Evolutionary conservation across 139 green algal species (phyloP), one percentile per base, ranked within the genome.

Genomic region (Asterochloris sp.): DNA sequence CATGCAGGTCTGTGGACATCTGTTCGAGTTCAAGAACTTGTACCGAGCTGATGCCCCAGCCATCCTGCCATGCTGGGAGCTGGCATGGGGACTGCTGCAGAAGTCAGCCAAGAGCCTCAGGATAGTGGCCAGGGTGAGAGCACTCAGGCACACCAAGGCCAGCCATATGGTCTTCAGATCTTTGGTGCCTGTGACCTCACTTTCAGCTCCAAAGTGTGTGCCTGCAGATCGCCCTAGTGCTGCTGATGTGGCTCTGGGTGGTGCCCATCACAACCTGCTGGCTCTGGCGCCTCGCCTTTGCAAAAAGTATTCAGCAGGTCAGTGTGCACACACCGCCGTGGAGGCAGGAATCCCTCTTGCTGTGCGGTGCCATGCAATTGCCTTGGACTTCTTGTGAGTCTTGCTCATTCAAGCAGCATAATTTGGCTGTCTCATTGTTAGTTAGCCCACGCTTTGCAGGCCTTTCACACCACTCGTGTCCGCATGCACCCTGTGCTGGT

Each of bases 11-110:
- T 94, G 91, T 84, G 91, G 92, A 77, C 83, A 90, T 78, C 64
- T 80, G 28, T 94, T 95, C 71, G 76, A 54, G 47, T 94, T 94
- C 83, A 91, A 89, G 12, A 89, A 91, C 1, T 69, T 94, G 13
- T 94, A 94, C 69, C 83, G 86, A 16, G 69, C 85, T 24, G 83
- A 93, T 69, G 86, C 91, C 1, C 91, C 91, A 8, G 23, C 73
- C 16, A 64, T 12, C 12, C 83, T 94, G 63, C 85, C 91, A 14
- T 81, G 74, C 27, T 66, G 81, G 13, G 90, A 94, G 74, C 79
- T 94, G 17, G 16, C 89, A 14, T 47, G 78, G 62, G 91, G 91
- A 19, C 62, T 91, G 1, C 23, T 81, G 10, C 67, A 76, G 19
- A 85, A 71, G 23, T 74, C 60, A 0, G 62, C 27, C 14, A 26